Evolutionary conservation across 345 rosid species (phyloP), one percentile per base, ranked within the genome.

Genomic region (Eucalyptus curtisii): DNA sequence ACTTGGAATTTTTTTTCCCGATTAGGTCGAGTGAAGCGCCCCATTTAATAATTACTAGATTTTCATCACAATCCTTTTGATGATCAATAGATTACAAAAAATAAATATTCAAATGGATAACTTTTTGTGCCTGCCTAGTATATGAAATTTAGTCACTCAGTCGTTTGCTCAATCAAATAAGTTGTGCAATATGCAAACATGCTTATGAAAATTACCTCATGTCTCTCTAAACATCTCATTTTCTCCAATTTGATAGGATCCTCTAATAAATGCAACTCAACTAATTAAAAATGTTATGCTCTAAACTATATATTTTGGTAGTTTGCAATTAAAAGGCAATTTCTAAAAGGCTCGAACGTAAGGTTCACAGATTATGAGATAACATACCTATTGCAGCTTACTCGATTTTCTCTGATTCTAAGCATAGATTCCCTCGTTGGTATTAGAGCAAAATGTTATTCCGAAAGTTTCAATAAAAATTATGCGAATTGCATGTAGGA

Each of bases 371-470:
- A 50, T 50, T 50, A 16, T 17, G 22, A 17, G 0, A 50, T 50
- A 50, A 3, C 1, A 50, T 17, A 19, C 1, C 1, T 1, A 52
- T 0, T 7, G 1, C 1, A 20, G 0, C 10, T 52, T 52, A 52
- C 57, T 52, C 10, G 0, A 52, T 52, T 52, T 52, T 52, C 1
- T 0, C 0, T 7, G 0, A 52, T 52, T 52, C 10, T 52, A 19
- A 1, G 2, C 10, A 52, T 52, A 1, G 10, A 52, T 19, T 1
- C 5, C 0, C 57, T 52, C 2, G 2, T 52, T 7, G 24, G 10
- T 52, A 52, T 19, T 20, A 1, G 1, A 20, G 2, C 5, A 52
- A 57, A 25, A 57, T 25, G 24, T 68, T 40, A 9, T 71, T 71
- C 1, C 1, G 1, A 37, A 19, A 33, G 7, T 68, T 68, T 68